Percentiles rank a stretch among this genome's conserved stretches.
Evolutionary conservation across 2,329 filamentous ascomycete species (phyloP).

Genomic region (Paraphaeosphaeria sporulosa): DNA sequence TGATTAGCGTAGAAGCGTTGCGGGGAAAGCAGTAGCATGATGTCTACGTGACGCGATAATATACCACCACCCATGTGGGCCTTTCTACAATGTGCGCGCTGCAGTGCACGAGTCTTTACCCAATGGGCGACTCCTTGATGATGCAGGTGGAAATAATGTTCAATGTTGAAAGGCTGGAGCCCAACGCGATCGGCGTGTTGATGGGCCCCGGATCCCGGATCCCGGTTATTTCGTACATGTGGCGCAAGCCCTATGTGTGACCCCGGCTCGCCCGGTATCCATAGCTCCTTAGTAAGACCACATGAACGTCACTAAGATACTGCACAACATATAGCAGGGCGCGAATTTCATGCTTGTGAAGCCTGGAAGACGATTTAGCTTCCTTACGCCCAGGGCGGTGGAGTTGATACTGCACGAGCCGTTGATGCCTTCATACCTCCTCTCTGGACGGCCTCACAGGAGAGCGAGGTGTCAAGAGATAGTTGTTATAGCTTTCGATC

Average conservation of each 20-base stretch:
- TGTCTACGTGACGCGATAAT: background rate
- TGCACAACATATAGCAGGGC: background rate
- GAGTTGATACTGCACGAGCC: background rate
- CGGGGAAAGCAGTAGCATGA: background rate
- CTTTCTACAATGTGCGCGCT: too few relatives aligned
- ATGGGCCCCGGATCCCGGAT: background rate
- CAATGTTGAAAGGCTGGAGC: background rate
- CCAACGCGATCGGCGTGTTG: background rate
- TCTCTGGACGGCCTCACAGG: background rate
- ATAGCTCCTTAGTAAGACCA: background rate
- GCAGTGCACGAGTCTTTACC: background rate
- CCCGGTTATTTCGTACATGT: background rate
- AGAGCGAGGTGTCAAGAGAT: background rate
- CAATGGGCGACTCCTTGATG: background rate
- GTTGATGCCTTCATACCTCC: background rate
- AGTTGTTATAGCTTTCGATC: background rate
- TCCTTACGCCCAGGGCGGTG: background rate
- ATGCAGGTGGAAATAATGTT: background rate
- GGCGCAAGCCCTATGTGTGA: slow-evolving; percentile 3
- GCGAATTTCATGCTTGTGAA: background rate
- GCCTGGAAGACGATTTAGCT: background rate
- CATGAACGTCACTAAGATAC: background rate
- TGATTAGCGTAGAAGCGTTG: background rate
- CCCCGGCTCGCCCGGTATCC: slow-evolving; percentile 2
- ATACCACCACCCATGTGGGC: background rate